Base-by-base conservation (phyloP, 2,329 filamentous ascomycete genomes). In the Saccharata proteae region DNA sequence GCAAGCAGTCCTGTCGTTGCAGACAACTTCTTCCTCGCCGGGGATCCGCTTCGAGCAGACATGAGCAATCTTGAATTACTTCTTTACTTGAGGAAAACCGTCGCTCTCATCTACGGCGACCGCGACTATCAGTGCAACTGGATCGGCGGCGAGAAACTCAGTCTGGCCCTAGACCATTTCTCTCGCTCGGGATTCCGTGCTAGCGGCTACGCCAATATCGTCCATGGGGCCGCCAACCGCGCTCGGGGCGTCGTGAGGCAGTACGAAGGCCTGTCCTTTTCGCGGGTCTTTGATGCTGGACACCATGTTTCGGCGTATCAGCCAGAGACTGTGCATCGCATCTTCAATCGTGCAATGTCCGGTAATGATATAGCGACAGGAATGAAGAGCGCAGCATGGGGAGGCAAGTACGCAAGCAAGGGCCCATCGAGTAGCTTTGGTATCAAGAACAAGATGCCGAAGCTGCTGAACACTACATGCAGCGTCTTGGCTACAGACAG, bases 191-290 rank as follows among this genome's bases (percentile, higher is more conserved):
- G 51, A 3, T 90, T 88, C 51, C 57, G 64, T 2, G 54, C 59
- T 0, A 74, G 82, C 0, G 81, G 80, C 0, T 90, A 88, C 52
- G 72, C 79, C 19, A 79, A 80, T 44, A 60, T 69, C 10, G 77
- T 79, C 49, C 71, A 75, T 47, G 80, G 71, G 31, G 20, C 59
- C 16, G 54, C 64, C 24, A 63, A 63, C 13, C 77, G 78, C 53
- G 70, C 74, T 46, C 80, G 72, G 30, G 83, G 82, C 16, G 69
- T 72, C 37, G 80, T 82, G 0, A 68, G 81, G 6, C 80, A 90
- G 52, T 81, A 72, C 42, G 81, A 77, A 4, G 85, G 85, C 36
- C 57, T 70, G 26, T 62, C 55, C 26, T 69, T 69, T 41, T 57
- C 57, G 4, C 49, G 64, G 12, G 55, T 71, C 28, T 70, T 66